Conservation (phyloP, 2,329 filamentous ascomycete species). For the Nothopassalora personata region DNA sequence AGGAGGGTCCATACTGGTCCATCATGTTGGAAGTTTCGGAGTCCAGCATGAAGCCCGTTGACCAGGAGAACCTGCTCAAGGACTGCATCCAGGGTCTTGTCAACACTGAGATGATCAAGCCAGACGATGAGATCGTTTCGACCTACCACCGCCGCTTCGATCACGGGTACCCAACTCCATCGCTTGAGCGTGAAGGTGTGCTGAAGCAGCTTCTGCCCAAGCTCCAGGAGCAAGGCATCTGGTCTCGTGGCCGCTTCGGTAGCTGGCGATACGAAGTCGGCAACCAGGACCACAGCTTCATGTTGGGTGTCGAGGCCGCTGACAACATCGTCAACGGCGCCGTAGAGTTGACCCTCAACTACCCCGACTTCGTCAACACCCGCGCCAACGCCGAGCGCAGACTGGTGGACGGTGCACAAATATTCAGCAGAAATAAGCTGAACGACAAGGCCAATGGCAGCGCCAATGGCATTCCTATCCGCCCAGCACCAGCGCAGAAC, state of each 20-base stretch:
- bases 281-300: conserved; percentile 97
- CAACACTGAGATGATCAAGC: conserved; percentile 94
- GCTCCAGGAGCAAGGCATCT: conserved; percentile 86
- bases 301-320: conserved; percentile 89
- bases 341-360: conserved; percentile 89
- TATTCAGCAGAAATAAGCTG: conserved; percentile 43
- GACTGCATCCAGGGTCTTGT: conserved; percentile 94
- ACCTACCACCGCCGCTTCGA: conserved; percentile 98
- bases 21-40: conserved; percentile 99
- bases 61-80: conserved; percentile 74
- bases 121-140: conserved; percentile 89
- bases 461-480: conserved; percentile 8
- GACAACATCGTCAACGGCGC: conserved; percentile 86
- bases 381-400: conserved; percentile 63
- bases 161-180: conserved; percentile 95
- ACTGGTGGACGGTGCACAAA: conserved; percentile 57
- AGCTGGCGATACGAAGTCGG: conserved; percentile 97
- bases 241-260: conserved; percentile 92
- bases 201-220: conserved; percentile 89
- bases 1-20: conserved; percentile 97
- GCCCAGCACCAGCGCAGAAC: not conserved
- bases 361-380: conserved; percentile 90
- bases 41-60: conserved; percentile 89
- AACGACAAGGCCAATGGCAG: conserved; percentile 8
- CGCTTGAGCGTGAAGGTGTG: conserved; percentile 90